These are phyloP conservation scores for Pseudopyrenochaeta lycopersici DNA, from an alignment of 2,329 filamentous ascomycete genomes.

Conservation along the genomic window DNA sequence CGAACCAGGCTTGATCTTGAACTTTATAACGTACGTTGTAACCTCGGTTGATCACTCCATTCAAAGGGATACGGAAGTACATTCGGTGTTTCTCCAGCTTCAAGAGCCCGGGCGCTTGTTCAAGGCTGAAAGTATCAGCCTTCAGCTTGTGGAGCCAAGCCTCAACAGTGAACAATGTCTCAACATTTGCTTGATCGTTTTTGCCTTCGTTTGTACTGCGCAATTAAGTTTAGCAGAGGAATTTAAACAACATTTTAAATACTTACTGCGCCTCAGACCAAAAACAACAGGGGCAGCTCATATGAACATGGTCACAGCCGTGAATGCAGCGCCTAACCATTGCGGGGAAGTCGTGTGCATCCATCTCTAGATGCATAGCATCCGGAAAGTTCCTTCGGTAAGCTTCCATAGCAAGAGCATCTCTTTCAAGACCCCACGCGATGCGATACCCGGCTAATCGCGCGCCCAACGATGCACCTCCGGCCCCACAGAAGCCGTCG, in stretches of 20 bases:
- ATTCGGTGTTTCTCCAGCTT: slow-evolving; percentile 9
- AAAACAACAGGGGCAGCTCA: slow-evolving; percentile 28
- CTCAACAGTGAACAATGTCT: slow-evolving; percentile 25
- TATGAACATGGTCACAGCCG: slow-evolving; percentile 20
- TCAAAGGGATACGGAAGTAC: slow-evolving; percentile 19
- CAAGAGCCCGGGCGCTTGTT: slow-evolving; percentile 7
- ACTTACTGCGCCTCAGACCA: slow-evolving; percentile 30
- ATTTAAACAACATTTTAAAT: background rate
- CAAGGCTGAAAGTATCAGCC: slow-evolving; percentile 25
- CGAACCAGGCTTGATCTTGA: slow-evolving; percentile 23
- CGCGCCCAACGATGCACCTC: slow-evolving; percentile 32
- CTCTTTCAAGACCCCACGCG: slow-evolving; percentile 24
- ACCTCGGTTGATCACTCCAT: slow-evolving; percentile 22
- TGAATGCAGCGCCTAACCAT: background rate
- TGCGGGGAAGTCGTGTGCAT: slow-evolving; percentile 26
- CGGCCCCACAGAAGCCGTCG: slow-evolving; percentile 32
- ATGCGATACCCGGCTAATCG: slow-evolving; percentile 19
- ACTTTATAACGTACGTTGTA: slow-evolving; percentile 39
- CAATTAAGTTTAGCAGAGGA: no score
- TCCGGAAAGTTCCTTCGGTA: slow-evolving; percentile 21
- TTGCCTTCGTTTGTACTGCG: slow-evolving; percentile 18
- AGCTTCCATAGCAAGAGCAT: slow-evolving; percentile 19
- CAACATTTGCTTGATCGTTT: slow-evolving; percentile 33
- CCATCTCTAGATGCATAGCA: slow-evolving; percentile 8
- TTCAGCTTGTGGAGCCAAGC: slow-evolving; percentile 20